Base-by-base conservation (phyloP, 108 stramenopile species). In the Pseudonitzschia pungens region DNA sequence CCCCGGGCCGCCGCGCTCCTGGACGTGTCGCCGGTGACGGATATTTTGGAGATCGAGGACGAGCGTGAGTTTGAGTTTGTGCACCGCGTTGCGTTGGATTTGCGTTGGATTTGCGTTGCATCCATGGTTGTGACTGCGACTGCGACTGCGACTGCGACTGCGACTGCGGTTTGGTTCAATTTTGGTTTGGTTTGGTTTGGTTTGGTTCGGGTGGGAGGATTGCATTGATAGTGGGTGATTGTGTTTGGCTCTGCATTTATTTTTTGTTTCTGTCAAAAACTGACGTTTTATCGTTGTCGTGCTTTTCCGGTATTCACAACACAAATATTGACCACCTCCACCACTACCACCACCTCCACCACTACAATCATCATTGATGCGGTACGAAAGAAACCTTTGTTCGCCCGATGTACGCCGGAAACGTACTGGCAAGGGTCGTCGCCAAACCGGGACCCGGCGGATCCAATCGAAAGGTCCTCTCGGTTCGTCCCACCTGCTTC, bases 401-500 rank as follows among this genome's bases (percentile, higher is more conserved):
- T 68, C 94, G 99, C 16, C 98, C 99, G 48, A 96, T 99, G 86
- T 99, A 99, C 73, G 99, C 99, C 63, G 99, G 99, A 71, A 99
- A 99, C 78, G 98, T 97, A 32, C 83, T 99, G 73, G 96, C 95
- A 42, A 98, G 94, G 70, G 97, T 99, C 59, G 74, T 87, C 65
- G 70, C 92, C 56, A 21, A 26, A 4, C 57, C 57, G 15, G 57
- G 57, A 27, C 57, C 57, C 28, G 81, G 78, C 43, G 64, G 42
- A 42, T 21, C 2, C 40, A 44, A 65, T 21, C 91, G 88, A 62
- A 98, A 96, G 82, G 69, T 98, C 8, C 60, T 97, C 32, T 88
- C 96, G 14, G 72, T 99, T 32, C 92, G 99, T 45, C 86, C 96
- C 29, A 99, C 99, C 10, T 81, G 89, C 29, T 99, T 99, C 82